Evolutionary conservation across 2,329 filamentous ascomycete species (phyloP).

Genomic region (Clathrospora elynae): DNA sequence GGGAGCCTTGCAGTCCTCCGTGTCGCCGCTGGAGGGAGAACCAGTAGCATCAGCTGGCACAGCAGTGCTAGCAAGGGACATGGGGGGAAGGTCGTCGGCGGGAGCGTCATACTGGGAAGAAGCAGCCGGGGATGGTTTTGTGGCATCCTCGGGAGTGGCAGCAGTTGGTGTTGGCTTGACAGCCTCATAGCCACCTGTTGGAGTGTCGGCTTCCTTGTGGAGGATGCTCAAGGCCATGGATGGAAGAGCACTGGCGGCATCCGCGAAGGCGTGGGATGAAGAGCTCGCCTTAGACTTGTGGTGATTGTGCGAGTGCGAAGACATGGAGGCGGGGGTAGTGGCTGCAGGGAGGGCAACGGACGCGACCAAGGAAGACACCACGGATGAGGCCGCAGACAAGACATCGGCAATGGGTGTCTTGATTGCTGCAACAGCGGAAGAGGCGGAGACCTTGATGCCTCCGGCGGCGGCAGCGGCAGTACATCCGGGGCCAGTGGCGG

Average conservation of each 20-base stretch:
- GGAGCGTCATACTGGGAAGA: slow-evolving; percentile 6
- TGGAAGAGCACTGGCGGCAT: slow-evolving; percentile 5
- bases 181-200: slow-evolving; percentile 7
- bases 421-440: slow-evolving; percentile 2
- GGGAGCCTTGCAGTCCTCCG: slow-evolving; percentile 28
- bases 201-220: slow-evolving; percentile 14
- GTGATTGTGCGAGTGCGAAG: background rate
- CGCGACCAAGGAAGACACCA: background rate
- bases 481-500: slow-evolving; percentile 35
- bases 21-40: slow-evolving; percentile 6
- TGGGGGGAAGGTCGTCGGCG: slow-evolving; percentile 4
- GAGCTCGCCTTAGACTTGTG: background rate
- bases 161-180: slow-evolving; percentile 3
- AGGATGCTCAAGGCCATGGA: slow-evolving; percentile 17
- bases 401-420: slow-evolving; percentile 8
- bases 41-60: slow-evolving; percentile 14
- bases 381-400: slow-evolving; percentile 3
- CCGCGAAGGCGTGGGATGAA: slow-evolving; percentile 2
- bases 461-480: slow-evolving; percentile 18
- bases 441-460: slow-evolving; percentile 5
- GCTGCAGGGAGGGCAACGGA: slow-evolving; percentile 3
- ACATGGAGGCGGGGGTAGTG: slow-evolving; percentile 10
- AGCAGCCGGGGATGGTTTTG: slow-evolving; percentile 1
- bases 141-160: no score
- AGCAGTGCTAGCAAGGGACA: slow-evolving; percentile 14